Evolutionary conservation across 2,329 filamentous ascomycete species (phyloP).

Genomic region (Fusarium musae): DNA sequence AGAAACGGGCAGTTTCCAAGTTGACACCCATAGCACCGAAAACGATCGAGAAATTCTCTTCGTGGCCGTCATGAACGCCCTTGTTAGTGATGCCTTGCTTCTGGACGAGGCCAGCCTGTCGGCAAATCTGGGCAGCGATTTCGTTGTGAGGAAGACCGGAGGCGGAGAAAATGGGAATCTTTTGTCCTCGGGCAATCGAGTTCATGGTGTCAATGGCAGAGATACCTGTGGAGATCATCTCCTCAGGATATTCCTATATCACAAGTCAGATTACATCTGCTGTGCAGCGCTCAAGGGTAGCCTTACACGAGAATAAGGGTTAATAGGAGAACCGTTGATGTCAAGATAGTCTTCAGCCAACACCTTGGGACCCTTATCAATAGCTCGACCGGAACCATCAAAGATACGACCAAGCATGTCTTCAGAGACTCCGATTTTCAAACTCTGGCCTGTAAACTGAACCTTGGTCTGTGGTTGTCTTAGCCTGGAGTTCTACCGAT

Average conservation of each 20-base stretch:
- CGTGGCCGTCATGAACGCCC: slow-evolving; percentile 94
- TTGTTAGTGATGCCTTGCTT: slow-evolving; percentile 83
- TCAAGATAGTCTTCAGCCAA: slow-evolving; percentile 97
- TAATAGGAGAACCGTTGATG: slow-evolving; percentile 99
- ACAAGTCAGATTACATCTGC: slow-evolving; percentile 16
- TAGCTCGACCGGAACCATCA: slow-evolving; percentile 95
- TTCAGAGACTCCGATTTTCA: slow-evolving; percentile 99
- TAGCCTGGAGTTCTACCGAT: slow-evolving; percentile 35
- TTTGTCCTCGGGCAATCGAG: slow-evolving; percentile 97
- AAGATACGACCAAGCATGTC: slow-evolving; percentile 99
- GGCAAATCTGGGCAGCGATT: slow-evolving; percentile 98
- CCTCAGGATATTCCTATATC: slow-evolving; percentile 91
- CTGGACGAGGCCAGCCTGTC: slow-evolving; percentile 93
- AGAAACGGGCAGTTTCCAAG: slow-evolving; percentile 98
- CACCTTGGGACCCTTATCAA: slow-evolving; percentile 99
- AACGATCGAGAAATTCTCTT: slow-evolving; percentile 99
- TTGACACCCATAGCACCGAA: slow-evolving; percentile 99
- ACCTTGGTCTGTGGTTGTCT: slow-evolving; percentile 80
- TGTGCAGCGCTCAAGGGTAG: background rate
- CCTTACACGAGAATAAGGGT: slow-evolving; percentile 92
- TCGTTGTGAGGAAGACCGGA: slow-evolving; percentile 99
- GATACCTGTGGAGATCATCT: slow-evolving; percentile 99
- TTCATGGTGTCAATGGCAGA: slow-evolving; percentile 99
- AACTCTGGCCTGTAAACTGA: slow-evolving; percentile 94
- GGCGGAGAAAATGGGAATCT: slow-evolving; percentile 99